Base-by-base conservation (phyloP, 1,139 yeast genomes). In the Sugiyamaella sp. region DNA sequence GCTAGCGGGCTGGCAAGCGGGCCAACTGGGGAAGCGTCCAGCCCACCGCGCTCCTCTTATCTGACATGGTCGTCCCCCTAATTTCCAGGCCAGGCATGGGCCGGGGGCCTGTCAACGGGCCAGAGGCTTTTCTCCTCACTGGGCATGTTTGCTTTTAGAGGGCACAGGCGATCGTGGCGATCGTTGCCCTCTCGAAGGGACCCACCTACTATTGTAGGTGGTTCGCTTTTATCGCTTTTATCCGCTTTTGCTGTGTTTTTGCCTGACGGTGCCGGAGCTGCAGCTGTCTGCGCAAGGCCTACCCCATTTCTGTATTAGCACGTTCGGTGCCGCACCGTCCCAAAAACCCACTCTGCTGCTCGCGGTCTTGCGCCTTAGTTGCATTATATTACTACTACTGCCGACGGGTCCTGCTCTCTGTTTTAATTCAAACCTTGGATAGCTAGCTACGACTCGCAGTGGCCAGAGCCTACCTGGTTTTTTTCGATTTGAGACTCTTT, bases 271-370 rank as follows among this genome's bases (percentile, higher is more conserved):
- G 35, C 35, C n/a, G 35, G 14, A 29, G 35, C 35, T 24, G 44
- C 44, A 17, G 22, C 16, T 24, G 25, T n/a, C n/a, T n/a, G n/a
- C n/a, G n/a, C n/a, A n/a, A n/a, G n/a, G n/a, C n/a, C n/a, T n/a
- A 22, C 45, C 46, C 46, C 46, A 27, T 29, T 43, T 43, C 46
- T 43, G 46, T 43, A 27, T 43, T 43, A 43, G 46, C 38, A 16
- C 19, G 19, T 19, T 43, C 19, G 21, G 46, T 43, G 46, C 46
- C 46, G 46, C 46, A 43, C 46, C 35, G 21, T 5, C 14, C 37
- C 37, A 25, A 29, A 29, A 29, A 16, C 22, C 35, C 8, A 21
- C 20, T n/a, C n/a, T n/a, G n/a, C n/a, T n/a, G 14, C 20, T 41
- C 25, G 45, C 21, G 22, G 35, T 37, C 38, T 32, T 16, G 43